These are phyloP conservation scores for Solanum pennellii DNA, from an alignment of 257 asterid species.

Conservation along the genomic window DNA sequence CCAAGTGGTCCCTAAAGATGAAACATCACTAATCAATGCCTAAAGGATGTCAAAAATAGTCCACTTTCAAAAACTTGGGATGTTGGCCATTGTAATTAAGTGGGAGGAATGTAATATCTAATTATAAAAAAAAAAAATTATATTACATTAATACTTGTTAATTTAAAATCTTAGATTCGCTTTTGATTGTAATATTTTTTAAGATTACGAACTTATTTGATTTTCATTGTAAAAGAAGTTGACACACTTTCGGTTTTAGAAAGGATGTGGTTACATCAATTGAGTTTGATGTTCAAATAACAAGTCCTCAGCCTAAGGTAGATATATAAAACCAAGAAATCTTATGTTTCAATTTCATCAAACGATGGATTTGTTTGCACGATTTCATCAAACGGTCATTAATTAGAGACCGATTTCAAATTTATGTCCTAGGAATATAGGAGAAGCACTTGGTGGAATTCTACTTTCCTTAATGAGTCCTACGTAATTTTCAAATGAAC, in stretches of 20 bases:
- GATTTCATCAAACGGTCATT: neutral
- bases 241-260: neutral
- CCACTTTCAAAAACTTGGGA: neutral
- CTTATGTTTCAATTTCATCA: neutral
- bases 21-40: slow-evolving; percentile 1
- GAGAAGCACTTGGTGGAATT: neutral
- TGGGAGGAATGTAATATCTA: neutral
- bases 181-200: neutral
- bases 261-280: neutral
- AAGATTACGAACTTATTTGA: neutral
- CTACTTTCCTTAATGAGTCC: neutral
- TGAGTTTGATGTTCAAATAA: neutral
- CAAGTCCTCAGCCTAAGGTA: neutral
- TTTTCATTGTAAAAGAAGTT: neutral
- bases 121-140: neutral
- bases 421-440: neutral
- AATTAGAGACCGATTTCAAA: neutral
- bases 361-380: neutral
- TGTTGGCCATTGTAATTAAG: neutral
- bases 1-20: slow-evolving; percentile 5
- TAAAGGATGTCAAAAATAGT: slow-evolving; percentile 3
- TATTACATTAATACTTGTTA: neutral
- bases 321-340: neutral
- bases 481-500: neutral
- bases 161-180: neutral